Base-by-base conservation (phyloP, 1,284 basidiomycete genomes). In the Ceratobasidium sp. region DNA sequence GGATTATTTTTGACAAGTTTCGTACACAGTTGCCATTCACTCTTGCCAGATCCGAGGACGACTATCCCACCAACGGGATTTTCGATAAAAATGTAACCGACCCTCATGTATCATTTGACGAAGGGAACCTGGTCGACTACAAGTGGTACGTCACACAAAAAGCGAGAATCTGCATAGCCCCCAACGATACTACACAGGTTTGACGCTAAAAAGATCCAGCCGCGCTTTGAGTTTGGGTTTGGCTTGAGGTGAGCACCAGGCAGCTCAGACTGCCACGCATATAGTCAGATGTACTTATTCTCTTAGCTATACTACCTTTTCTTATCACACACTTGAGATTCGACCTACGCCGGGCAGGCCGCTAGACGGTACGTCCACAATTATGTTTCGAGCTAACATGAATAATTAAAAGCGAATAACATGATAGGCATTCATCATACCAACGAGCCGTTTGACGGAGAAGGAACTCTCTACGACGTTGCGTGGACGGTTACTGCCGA, bases 21-120 rank as follows among this genome's bases (percentile, higher is more conserved):
- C n/a, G 12, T 42, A 54, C n/a, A 42, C n/a, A 75, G 73, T 81
- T 88, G 12, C 86, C 87, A 6, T 85, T 86, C 81, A 85, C 86
- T 0, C 86, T 86, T 10, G 70, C 85, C 28, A 86, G 86, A 81
- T 81, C 84, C 15, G 68, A 82, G 9, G 64, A 33, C 26, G 77
- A 79, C 44, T 78, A 78, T 42, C 68, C 59, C 28, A 57, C 52
- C 9, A 67, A 76, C 46, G 78, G 64, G 3, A 80, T 79, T 33
- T 59, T 64, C n/a, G 88, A 86, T n/a, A 84, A 83, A 1, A 79
- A 81, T 9, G 82, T 82, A 2, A 80, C 83, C 1, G 80, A 81
- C 12, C 82, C 82, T 2, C 80, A 84, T 59, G 89, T 92, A 78
- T 87, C 88, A 1, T 93, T 95, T 83, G 89, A 86, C 3, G 94